Conservation (phyloP, 2,329 filamentous ascomycete genomes). For the Scedosporium minutisporum region DNA sequence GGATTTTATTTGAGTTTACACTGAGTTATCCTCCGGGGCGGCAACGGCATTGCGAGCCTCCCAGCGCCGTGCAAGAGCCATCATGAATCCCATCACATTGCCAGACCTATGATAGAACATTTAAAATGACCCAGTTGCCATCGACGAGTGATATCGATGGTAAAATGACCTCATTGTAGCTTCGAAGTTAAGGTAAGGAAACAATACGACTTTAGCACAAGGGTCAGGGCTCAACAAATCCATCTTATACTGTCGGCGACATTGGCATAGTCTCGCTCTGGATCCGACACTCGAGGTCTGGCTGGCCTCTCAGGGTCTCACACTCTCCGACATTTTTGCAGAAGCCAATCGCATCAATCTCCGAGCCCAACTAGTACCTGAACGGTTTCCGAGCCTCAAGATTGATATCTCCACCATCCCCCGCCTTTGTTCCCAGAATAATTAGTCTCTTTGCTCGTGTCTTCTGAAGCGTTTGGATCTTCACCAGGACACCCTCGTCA, state of each 20-base stretch:
- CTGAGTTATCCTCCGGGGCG: neutral
- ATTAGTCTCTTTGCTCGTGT: neutral
- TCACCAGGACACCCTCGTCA: neutral
- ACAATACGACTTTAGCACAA: no score
- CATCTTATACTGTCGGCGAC: no score
- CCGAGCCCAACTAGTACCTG: neutral
- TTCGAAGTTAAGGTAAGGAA: no score
- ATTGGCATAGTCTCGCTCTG: neutral
- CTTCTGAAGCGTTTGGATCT: neutral
- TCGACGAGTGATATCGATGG: no score
- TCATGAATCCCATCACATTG: neutral
- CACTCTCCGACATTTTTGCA: neutral
- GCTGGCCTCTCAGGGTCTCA: neutral
- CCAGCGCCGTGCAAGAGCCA: neutral
- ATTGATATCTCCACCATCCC: neutral
- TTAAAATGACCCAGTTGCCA: no score
- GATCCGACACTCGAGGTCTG: no score
- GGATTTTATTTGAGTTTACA: neutral
- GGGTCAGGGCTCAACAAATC: no score
- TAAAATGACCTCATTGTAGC: no score
- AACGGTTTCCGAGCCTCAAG: neutral
- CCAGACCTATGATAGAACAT: no score
- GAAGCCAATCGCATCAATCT: neutral
- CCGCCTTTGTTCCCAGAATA: neutral
- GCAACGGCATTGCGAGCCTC: neutral